Base-by-base conservation (phyloP, 1,284 basidiomycete species). In the Pseudozyma tsukubaensis region DNA sequence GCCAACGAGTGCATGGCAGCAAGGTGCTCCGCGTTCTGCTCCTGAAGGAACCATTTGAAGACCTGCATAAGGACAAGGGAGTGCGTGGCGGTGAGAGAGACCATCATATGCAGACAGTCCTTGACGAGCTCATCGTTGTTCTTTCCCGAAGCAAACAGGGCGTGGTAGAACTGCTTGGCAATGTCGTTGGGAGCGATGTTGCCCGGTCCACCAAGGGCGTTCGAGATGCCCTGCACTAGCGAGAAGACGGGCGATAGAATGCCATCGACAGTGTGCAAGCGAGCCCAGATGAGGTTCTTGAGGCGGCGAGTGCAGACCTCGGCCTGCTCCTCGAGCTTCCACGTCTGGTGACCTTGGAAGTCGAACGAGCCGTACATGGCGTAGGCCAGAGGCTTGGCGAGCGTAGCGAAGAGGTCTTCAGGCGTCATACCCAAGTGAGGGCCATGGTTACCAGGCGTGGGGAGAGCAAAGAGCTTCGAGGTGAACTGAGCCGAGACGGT, bases 291-390 rank as follows among this genome's bases (percentile, higher is more conserved):
- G 57, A 76, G 65, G 57, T 60, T 58, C 59, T 62, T 68, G 49
- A 76, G 69, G 14, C 63, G 55, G 34, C 57, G 58, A n/a, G 50
- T 60, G 52, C 61, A 63, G 16, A 47, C 49, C 37, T 65, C 61
- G 32, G 64, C 45, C 53, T 65, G 42, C 40, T 76, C 69, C 51
- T 76, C 69, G 59, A 76, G 65, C 37, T 42, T 43, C 68, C 68
- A 76, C 4, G 56, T 72, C 49, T 76, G 73, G 37, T 62, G 73
- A 39, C 69, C 59, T 37, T 69, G 56, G 62, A 68, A 76, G 59
- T 65, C 70, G 37, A 65, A 76, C n/a, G 73, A 61, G 51, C 73
- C 73, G 40, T 72, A 72, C 65, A 76, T 61, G 40, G 70, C 69
- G 35, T 64, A 69, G 35, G 73, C 69, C n/a, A 76, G 73, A 4